phyloP scores from a whole-genome alignment of 306 rosid species.

The Carpinus viminea region DNA sequence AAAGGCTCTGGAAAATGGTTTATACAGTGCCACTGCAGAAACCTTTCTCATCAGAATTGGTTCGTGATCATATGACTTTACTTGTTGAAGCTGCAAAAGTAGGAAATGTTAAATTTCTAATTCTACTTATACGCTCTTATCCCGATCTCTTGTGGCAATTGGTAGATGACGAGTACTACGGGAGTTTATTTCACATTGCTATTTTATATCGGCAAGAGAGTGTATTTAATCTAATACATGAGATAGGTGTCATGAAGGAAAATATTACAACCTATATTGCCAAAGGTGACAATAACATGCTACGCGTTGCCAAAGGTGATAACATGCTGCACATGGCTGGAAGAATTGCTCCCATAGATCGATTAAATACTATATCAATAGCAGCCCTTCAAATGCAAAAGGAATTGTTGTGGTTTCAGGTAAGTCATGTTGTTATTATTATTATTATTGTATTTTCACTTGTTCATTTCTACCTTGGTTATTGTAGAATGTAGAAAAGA shows the following conservation, averaged over 20 bases:
- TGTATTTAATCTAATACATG: constrained; percentile 15
- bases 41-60: neutral
- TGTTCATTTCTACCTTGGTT: neutral
- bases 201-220: constrained; percentile 16
- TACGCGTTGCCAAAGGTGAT: too few relatives aligned
- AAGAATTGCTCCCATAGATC: constrained; percentile 4
- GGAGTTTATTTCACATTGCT: constrained; percentile 29
- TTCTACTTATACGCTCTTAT: constrained; percentile 1
- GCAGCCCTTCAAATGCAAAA: constrained; percentile 29
- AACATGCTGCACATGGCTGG: constrained; percentile 29
- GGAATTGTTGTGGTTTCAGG: constrained; percentile 33
- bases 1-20: neutral
- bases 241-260: constrained; percentile 17
- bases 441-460: too few relatives aligned
- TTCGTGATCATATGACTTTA: neutral
- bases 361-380: constrained; percentile 3
- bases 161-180: neutral
- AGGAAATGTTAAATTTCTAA: constrained; percentile 32
- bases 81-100: neutral
- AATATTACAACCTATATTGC: neutral
- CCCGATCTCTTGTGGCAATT: constrained; percentile 30
- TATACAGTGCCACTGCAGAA: too few relatives aligned
- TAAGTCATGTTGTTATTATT: neutral
- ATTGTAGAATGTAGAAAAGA: neutral
- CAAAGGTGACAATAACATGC: neutral